A percentile compares a stretch with the other conserved stretches of the same genome.
Conservation (phyloP, 2,329 filamentous ascomycete species). For the Ophiostoma tasmaniense region DNA sequence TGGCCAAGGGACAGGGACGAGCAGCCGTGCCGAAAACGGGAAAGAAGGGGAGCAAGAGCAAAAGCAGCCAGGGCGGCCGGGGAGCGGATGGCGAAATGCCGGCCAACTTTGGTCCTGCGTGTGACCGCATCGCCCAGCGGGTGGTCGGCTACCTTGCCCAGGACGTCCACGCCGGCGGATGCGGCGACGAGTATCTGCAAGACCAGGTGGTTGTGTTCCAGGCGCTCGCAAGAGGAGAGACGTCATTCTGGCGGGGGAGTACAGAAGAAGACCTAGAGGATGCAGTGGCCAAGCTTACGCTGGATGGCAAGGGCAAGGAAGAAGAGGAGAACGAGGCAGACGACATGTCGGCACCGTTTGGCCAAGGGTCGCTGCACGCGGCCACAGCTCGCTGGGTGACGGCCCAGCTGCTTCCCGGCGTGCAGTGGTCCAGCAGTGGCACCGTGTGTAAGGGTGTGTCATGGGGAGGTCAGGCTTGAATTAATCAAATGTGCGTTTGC, state of each 20-base stretch:
- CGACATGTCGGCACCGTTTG: conserved; percentile 42
- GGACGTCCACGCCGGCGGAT: conserved; percentile 36
- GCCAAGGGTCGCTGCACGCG: conserved; percentile 47
- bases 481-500: too few relatives aligned
- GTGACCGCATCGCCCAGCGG: conserved; percentile 24
- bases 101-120: conserved; percentile 15
- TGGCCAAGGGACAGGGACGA: conserved; percentile 24
- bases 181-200: conserved; percentile 50
- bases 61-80: neutral
- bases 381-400: conserved; percentile 54
- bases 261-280: conserved; percentile 15
- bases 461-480: conserved; percentile 13
- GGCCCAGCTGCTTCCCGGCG: conserved; percentile 40
- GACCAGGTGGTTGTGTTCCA: conserved; percentile 56
- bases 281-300: neutral
- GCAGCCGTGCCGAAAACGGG: neutral
- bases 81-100: neutral
- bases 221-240: conserved; percentile 44
- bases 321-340: conserved; percentile 21
- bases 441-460: conserved; percentile 41
- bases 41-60: neutral
- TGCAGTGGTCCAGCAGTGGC: conserved; percentile 45
- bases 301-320: neutral
- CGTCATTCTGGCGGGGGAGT: conserved; percentile 35
- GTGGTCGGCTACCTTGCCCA: conserved; percentile 38